Evolutionary conservation across 1,284 basidiomycete genomes (phyloP), one percentile per base, ranked within the genome.

Genomic region (Kwoniella shivajii): DNA sequence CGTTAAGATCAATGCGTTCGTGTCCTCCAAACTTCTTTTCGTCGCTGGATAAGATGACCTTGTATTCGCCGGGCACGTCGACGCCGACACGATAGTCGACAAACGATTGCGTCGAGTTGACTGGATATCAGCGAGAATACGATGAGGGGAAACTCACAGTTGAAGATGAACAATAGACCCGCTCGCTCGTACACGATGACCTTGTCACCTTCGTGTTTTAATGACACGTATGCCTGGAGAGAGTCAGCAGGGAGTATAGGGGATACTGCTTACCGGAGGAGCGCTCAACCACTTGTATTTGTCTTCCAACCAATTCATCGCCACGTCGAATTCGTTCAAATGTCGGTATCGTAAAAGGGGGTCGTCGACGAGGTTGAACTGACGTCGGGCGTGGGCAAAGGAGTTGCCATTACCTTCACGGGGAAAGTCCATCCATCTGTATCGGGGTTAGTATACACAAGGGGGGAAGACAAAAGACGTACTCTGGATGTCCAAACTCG

Each of bases 401-500:
- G 92, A 96, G 78, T 93, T 91, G 68, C 85, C 84, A 72, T 99
- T 99, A 14, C 95, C 95, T 65, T 86, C 90, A 30, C 95, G 88
- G 36, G 95, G 95, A 80, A 99, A 99, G 77, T 98, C 95, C 69
- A 99, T 90, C 95, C 95, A 99, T 56, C 87, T 92, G 26, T 30
- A 43, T 31, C 6, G 29, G 20, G 9, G 18, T 16, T 20, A 30
- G 20, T 3, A 3, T 5, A 14, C 6, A n/a, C 6, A 51, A 29
- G 22, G 24, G 11, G 14, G 30, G 30, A 24, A 36, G 18, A 36
- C 36, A n/a, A 52, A 18, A 11, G 24, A 69, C 81, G 45, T 64
- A 88, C 91, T 97, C 94, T 11, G 93, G 94, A 75, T 97, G 94
- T 39, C 94, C 94, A 70, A 97, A 97, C 74, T 97, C 94, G 70